Conservation (phyloP, 1,284 basidiomycete species). For the Marasmius oreades region DNA sequence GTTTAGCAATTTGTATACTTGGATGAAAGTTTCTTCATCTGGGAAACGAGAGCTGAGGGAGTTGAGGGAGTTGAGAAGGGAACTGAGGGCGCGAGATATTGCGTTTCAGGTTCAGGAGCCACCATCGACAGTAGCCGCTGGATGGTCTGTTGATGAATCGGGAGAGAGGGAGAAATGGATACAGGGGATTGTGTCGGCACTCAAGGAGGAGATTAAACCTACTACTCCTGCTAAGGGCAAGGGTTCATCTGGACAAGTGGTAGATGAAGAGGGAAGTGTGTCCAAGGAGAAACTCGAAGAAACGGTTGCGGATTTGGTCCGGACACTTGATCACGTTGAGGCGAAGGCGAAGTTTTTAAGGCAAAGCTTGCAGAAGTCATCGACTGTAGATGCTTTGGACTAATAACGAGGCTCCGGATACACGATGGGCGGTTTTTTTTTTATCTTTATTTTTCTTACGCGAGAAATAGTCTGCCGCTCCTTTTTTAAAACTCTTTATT, state of each 20-base stretch:
- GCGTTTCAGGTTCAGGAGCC: constrained; percentile 28
- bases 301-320: constrained; percentile 39
- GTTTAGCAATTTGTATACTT: constrained; percentile 75
- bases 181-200: constrained; percentile 60
- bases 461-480: not conserved
- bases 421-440: not conserved
- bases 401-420: not conserved
- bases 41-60: constrained; percentile 2
- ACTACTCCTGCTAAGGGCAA: constrained; percentile 30
- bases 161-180: constrained; percentile 74
- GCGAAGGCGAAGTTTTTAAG: constrained; percentile 45
- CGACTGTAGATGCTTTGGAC: not conserved
- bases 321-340: constrained; percentile 56
- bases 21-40: constrained; percentile 36
- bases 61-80: constrained; percentile 3
- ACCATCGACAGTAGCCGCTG: constrained; percentile 32
- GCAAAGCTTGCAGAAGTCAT: constrained; percentile 19
- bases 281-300: constrained; percentile 43
- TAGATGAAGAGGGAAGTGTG: constrained; percentile 11
- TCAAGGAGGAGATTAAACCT: constrained; percentile 67
- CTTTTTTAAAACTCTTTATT: not conserved
- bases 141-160: constrained; percentile 29
- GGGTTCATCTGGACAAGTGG: constrained; percentile 7
- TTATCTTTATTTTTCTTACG: not conserved
- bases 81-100: constrained; percentile 42